phyloP scores from a whole-genome alignment of 495 filamentous ascomycete genomes.

The Neurospora terricola region DNA sequence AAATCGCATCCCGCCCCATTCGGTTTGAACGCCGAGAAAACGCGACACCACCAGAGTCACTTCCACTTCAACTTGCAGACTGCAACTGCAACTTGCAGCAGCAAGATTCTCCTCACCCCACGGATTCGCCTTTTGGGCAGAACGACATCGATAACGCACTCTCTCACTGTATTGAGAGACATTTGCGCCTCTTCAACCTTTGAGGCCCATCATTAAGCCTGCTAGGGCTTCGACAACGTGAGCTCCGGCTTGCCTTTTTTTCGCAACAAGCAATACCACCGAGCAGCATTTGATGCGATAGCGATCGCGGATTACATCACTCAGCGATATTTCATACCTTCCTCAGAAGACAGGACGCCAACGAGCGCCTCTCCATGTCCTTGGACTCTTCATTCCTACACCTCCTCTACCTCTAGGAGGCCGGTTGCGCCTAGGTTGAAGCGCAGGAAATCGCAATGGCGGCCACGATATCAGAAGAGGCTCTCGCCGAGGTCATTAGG shows the following conservation, averaged over 20 bases:
- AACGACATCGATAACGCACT: not conserved
- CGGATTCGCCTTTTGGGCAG: not conserved
- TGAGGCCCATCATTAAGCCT: not conserved
- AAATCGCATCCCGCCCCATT: not conserved
- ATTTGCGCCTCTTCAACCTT: not conserved
- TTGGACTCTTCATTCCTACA: not conserved
- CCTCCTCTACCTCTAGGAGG: conserved; percentile 1
- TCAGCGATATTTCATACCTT: not conserved
- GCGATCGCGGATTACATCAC: not conserved
- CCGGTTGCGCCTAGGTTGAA: conserved; percentile 4
- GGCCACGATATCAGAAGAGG: conserved; percentile 11
- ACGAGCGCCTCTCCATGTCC: not conserved
- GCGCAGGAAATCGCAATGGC: conserved; percentile 15
- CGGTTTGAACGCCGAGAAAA: not conserved
- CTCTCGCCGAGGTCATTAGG: conserved; percentile 30
- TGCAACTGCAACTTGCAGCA: not conserved
- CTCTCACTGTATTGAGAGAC: not conserved
- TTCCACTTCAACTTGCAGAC: not conserved
- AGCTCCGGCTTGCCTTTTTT: not conserved
- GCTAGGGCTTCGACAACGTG: not conserved
- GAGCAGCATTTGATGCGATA: not conserved
- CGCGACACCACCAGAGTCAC: not conserved
- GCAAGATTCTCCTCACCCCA: not conserved
- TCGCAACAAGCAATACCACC: not conserved
- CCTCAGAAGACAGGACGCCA: not conserved